Conservation (phyloP, 2,329 filamentous ascomycete genomes). For the Microcyclosporella mali region DNA sequence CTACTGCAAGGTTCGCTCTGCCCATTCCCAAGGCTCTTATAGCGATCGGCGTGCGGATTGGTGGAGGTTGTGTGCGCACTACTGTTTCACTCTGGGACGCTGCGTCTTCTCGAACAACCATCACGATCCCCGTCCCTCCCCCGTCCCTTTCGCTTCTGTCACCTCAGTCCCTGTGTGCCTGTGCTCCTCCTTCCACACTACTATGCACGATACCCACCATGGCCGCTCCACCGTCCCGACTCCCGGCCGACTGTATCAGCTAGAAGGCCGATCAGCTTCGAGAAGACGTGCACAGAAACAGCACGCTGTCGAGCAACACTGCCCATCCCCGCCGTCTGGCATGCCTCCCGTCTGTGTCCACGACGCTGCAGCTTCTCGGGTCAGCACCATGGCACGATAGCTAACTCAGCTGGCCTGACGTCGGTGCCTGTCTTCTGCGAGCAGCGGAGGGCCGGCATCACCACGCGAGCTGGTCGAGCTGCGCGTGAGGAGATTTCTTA, state of each 20-base stretch:
- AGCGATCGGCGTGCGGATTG: neutral
- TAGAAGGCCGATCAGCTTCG: conserved; percentile 15
- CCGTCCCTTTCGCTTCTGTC: neutral
- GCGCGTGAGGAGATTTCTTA: neutral
- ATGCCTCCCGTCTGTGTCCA: too few species aligned
- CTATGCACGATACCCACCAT: neutral
- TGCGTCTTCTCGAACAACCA: conserved; percentile 3
- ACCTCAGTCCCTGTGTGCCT: too few species aligned
- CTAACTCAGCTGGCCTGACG: conserved; percentile 3
- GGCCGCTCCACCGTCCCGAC: neutral
- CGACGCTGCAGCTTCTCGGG: neutral
- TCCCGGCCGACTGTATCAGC: conserved; percentile 10
- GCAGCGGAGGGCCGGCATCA: neutral
- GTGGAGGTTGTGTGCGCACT: conserved; percentile 13
- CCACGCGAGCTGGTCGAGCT: neutral
- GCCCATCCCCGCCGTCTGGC: too few species aligned
- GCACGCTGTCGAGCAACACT: neutral
- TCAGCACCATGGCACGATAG: neutral
- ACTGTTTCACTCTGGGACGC: conserved; percentile 20
- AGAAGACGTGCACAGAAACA: conserved; percentile 10
- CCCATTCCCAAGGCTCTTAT: too few species aligned
- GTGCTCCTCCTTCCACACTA: neutral
- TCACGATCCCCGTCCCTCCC: neutral
- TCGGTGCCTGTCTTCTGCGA: conserved; percentile 1
- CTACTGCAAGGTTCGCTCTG: too few species aligned